These are phyloP conservation scores for Karstenula rhodostoma DNA, from an alignment of 2,329 filamentous ascomycete genomes.

Conservation along the genomic window DNA sequence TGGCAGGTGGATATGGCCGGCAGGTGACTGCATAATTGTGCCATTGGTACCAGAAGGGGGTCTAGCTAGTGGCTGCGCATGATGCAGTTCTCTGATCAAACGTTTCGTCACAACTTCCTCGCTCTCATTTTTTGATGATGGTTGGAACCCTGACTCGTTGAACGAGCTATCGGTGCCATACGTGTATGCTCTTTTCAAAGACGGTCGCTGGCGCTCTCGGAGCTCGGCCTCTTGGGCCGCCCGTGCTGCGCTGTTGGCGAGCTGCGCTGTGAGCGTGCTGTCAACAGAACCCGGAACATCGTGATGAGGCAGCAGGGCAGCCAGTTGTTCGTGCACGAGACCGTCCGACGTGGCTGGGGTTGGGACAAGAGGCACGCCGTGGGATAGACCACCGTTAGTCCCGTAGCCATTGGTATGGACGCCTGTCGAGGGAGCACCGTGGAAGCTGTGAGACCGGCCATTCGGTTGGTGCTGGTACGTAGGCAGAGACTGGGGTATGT, in stretches of 20 bases:
- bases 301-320: constrained; percentile 41
- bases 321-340: constrained; percentile 39
- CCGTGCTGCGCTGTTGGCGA: constrained; percentile 27
- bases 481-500: constrained; percentile 27
- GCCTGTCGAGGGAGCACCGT: constrained; percentile 21
- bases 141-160: constrained; percentile 38
- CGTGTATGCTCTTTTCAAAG: constrained; percentile 42
- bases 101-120: constrained; percentile 35
- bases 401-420: constrained; percentile 8
- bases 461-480: constrained; percentile 32
- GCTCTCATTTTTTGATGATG: constrained; percentile 30
- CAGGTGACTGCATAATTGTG: constrained; percentile 18
- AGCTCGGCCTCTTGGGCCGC: constrained; percentile 29
- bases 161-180: constrained; percentile 49
- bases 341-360: constrained; percentile 36
- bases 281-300: constrained; percentile 37
- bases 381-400: constrained; percentile 16
- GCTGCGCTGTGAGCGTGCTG: constrained; percentile 38
- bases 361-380: constrained; percentile 27
- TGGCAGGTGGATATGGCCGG: constrained; percentile 15
- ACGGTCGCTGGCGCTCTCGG: constrained; percentile 24
- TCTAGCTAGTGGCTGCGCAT: constrained; percentile 27
- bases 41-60: constrained; percentile 20
- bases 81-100: constrained; percentile 34
- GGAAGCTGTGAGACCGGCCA: constrained; percentile 33